Evolutionary conservation across 73 alveolate species (phyloP).

Genomic region (Diophrys appendiculata): DNA sequence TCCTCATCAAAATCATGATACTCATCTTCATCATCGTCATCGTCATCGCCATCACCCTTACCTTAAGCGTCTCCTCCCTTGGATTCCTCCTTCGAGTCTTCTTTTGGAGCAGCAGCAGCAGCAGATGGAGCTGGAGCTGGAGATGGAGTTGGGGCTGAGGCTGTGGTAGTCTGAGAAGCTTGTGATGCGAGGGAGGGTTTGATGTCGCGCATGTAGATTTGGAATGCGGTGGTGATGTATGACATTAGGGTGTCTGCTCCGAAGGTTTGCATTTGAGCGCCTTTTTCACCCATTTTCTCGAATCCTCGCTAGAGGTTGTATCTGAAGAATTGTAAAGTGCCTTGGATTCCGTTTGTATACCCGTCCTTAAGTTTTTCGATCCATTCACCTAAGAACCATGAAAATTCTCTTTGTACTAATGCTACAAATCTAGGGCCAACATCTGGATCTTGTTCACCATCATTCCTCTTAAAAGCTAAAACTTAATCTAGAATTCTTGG

Average conservation of each 20-base stretch:
- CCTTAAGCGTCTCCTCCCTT: no score
- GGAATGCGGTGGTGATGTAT: conserved; percentile 10
- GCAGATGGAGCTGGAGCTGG: no score
- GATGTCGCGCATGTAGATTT: conserved; percentile 15
- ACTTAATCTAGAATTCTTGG: conserved; percentile 17
- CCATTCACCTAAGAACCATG: conserved; percentile 38
- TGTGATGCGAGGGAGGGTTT: not conserved
- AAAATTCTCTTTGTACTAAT: not conserved
- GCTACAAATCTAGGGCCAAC: conserved; percentile 13
- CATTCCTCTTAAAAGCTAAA: conserved; percentile 1
- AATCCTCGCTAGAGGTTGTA: conserved; percentile 11
- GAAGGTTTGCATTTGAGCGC: conserved; percentile 17
- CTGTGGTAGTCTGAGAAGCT: not conserved
- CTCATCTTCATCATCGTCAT: no score
- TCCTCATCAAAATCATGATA: no score
- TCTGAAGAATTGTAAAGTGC: conserved; percentile 30
- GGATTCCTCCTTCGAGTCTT: no score
- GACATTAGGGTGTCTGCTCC: conserved; percentile 30
- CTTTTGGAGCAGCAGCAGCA: no score
- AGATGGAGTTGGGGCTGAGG: no score
- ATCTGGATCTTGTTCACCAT: not conserved
- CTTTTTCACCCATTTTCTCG: conserved; percentile 39
- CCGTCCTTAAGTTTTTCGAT: conserved; percentile 49
- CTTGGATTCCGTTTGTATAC: conserved; percentile 28
- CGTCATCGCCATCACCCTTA: no score